These are phyloP conservation scores for Liriodendron chinense DNA, from an alignment of 164 flowering plant genomes.

Conservation along the genomic window DNA sequence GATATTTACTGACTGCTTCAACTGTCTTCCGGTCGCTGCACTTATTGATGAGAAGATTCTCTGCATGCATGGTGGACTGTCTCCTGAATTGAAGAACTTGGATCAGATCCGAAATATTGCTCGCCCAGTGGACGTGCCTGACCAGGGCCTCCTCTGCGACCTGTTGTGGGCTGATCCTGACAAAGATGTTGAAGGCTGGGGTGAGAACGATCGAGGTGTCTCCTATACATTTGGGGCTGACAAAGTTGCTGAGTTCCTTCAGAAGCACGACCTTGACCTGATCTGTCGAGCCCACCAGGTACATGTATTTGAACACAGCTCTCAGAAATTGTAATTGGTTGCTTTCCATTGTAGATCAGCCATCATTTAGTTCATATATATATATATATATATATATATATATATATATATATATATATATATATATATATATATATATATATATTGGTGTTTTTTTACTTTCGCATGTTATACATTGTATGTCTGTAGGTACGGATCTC, in stretches of 20 bases:
- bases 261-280: constrained; percentile 62
- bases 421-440: too few relatives aligned
- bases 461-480: too few relatives aligned
- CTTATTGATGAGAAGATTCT: constrained; percentile 61
- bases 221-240: constrained; percentile 67
- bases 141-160: constrained; percentile 67
- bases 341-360: too few relatives aligned
- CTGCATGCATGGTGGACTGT: constrained; percentile 70
- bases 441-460: too few relatives aligned
- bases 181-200: constrained; percentile 58
- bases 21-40: constrained; percentile 62
- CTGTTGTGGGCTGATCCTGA: constrained; percentile 67
- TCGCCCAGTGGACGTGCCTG: constrained; percentile 67
- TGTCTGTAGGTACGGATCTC: too few relatives aligned
- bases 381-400: too few relatives aligned
- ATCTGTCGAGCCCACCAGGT: constrained; percentile 73
- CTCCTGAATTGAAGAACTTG: constrained; percentile 53
- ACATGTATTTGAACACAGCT: neutral
- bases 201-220: constrained; percentile 62
- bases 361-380: too few relatives aligned
- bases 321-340: too few relatives aligned
- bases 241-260: constrained; percentile 52
- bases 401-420: too few relatives aligned
- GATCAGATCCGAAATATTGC: constrained; percentile 61
- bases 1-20: constrained; percentile 57